A percentile compares a stretch with the other conserved stretches of the same genome.
Evolutionary conservation across 257 asterid genomes (phyloP).

Genomic region (Solanum ossicruentum): DNA sequence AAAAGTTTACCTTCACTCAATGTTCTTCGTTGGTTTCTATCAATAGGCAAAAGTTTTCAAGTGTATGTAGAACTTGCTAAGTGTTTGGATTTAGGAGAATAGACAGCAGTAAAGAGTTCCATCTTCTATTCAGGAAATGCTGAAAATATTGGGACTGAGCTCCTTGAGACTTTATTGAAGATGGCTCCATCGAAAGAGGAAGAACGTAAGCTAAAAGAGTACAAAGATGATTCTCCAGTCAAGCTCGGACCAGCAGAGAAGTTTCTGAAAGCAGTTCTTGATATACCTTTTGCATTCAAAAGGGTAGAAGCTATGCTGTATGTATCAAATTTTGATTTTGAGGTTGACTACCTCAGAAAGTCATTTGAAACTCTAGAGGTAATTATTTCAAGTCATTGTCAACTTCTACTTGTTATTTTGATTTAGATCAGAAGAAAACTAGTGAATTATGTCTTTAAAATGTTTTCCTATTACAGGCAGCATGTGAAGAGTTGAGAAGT

Average conservation of each 20-base stretch:
- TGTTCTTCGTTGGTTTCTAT: neutral
- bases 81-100: neutral
- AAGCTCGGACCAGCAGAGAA: constrained; percentile 14
- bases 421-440: neutral
- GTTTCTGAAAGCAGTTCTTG: constrained; percentile 12
- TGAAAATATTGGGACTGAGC: constrained; percentile 10
- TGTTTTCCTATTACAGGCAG: constrained; percentile 1
- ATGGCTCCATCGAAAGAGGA: constrained; percentile 21
- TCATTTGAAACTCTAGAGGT: constrained; percentile 18
- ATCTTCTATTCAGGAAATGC: constrained; percentile 7
- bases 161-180: constrained; percentile 16
- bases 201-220: constrained; percentile 10
- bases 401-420: neutral
- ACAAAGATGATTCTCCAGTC: constrained; percentile 15
- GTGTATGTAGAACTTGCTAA: neutral
- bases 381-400: neutral
- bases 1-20: neutral
- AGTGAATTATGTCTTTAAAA: neutral
- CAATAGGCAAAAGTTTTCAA: neutral
- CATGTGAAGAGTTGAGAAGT: constrained; percentile 13
- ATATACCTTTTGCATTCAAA: constrained; percentile 19
- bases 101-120: neutral
- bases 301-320: constrained; percentile 12
- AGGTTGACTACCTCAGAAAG: constrained; percentile 10
- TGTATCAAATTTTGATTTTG: constrained; percentile 11